These are phyloP conservation scores for Cajanus cajan DNA, from an alignment of 306 rosid species.

Conservation along the genomic window DNA sequence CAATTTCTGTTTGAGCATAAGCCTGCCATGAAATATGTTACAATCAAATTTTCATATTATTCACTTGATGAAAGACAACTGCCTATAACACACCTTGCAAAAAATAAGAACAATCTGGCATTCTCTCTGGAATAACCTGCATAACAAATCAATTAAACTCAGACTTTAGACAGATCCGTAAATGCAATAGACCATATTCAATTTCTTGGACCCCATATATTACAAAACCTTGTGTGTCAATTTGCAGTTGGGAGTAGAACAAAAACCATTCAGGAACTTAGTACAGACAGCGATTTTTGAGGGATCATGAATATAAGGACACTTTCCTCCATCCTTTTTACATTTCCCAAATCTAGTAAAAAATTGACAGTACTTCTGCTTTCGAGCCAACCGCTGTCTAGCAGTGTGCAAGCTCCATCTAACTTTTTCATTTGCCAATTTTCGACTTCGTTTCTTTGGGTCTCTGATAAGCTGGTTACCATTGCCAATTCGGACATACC, in stretches of 20 bases:
- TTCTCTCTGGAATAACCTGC: constrained; percentile 97
- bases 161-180: constrained; percentile 22
- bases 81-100: constrained; percentile 66
- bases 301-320: constrained; percentile 90
- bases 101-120: constrained; percentile 94
- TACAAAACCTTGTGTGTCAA: constrained; percentile 90
- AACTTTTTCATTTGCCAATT: constrained; percentile 90
- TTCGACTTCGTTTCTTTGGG: constrained; percentile 87
- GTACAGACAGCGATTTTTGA: constrained; percentile 97
- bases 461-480: constrained; percentile 90
- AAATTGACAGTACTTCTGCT: constrained; percentile 87
- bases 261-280: constrained; percentile 87
- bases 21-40: constrained; percentile 71
- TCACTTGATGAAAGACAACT: constrained; percentile 17
- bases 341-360: constrained; percentile 94
- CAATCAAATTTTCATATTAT: constrained; percentile 35
- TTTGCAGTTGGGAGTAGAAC: constrained; percentile 83
- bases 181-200: constrained; percentile 35
- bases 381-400: constrained; percentile 85
- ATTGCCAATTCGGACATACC: constrained; percentile 88
- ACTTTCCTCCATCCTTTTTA: constrained; percentile 86
- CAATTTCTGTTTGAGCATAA: constrained; percentile 79
- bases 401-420: constrained; percentile 99
- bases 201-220: constrained; percentile 28
- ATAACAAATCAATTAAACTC: constrained; percentile 30